phyloP scores from a whole-genome alignment of 805 yeast genomes.

The Yarrowia osloensis region DNA sequence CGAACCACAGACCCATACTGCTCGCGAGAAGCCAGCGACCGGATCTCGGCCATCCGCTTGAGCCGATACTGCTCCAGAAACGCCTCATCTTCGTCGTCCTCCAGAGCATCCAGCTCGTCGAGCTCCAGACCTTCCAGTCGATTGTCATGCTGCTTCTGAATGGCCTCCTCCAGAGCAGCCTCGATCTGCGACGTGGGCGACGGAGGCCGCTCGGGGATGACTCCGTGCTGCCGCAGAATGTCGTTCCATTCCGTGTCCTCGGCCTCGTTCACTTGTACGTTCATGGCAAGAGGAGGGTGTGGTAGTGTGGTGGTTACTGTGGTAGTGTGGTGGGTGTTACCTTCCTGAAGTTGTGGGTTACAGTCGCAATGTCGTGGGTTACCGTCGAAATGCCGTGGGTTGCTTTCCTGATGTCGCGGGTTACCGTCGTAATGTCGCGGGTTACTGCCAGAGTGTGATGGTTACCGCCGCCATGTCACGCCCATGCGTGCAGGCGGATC shows the following conservation, averaged over 20 bases:
- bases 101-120: slow-evolving; percentile 82
- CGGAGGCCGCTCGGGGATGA: slow-evolving; percentile 88
- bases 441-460: too few species aligned
- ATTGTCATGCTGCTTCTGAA: slow-evolving; percentile 75
- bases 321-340: too few species aligned
- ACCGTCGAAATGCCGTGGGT: too few species aligned
- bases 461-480: too few species aligned
- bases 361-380: too few species aligned
- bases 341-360: too few species aligned
- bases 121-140: slow-evolving; percentile 74
- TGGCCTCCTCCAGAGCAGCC: slow-evolving; percentile 82
- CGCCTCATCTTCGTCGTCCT: slow-evolving; percentile 79
- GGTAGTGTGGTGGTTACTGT: background rate
- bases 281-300: slow-evolving; percentile 34
- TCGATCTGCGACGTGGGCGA: slow-evolving; percentile 86
- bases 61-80: slow-evolving; percentile 75
- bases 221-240: slow-evolving; percentile 82
- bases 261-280: slow-evolving; percentile 84
- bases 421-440: too few species aligned
- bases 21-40: slow-evolving; percentile 55
- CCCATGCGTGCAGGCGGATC: too few species aligned
- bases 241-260: slow-evolving; percentile 99
- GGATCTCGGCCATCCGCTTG: slow-evolving; percentile 75
- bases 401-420: too few species aligned
- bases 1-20: slow-evolving; percentile 76